Evolutionary conservation across 75 land plant species (phyloP).

Genomic region (Azolla pinnata): DNA sequence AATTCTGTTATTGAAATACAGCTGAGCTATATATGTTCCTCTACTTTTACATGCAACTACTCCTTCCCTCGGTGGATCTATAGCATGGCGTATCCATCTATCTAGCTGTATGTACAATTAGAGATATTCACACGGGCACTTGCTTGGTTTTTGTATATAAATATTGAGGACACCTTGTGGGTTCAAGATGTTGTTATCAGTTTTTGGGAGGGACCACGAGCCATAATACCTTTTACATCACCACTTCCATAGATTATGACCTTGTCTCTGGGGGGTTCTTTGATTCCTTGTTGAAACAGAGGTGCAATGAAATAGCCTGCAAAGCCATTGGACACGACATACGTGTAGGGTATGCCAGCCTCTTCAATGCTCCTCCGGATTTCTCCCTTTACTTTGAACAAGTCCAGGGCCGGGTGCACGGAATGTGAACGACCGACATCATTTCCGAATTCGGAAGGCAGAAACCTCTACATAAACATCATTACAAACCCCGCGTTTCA

Average conservation of each 20-base stretch:
- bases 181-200: too few species aligned
- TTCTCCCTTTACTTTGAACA: conserved; percentile 21
- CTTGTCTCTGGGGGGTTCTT: conserved; percentile 46
- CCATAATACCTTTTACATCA: conserved; percentile 1
- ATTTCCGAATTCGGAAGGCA: conserved; percentile 60
- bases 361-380: conserved; percentile 41
- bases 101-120: too few species aligned
- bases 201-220: too few species aligned
- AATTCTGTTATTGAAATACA: too few species aligned
- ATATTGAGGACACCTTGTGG: too few species aligned
- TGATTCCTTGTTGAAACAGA: conserved; percentile 22
- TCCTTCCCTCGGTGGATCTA: too few species aligned
- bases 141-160: too few species aligned
- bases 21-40: too few species aligned
- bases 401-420: conserved; percentile 29
- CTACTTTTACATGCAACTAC: too few species aligned
- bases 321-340: conserved; percentile 29
- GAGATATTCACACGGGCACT: too few species aligned
- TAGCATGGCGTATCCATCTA: too few species aligned
- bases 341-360: conserved; percentile 53
- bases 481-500: too few species aligned
- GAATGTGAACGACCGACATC: conserved; percentile 38
- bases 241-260: conserved; percentile 41
- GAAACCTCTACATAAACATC: conserved; percentile 57
- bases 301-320: conserved; percentile 23